phyloP scores from a whole-genome alignment of 805 yeast genomes.

The Wickerhamomyces chambardii region DNA sequence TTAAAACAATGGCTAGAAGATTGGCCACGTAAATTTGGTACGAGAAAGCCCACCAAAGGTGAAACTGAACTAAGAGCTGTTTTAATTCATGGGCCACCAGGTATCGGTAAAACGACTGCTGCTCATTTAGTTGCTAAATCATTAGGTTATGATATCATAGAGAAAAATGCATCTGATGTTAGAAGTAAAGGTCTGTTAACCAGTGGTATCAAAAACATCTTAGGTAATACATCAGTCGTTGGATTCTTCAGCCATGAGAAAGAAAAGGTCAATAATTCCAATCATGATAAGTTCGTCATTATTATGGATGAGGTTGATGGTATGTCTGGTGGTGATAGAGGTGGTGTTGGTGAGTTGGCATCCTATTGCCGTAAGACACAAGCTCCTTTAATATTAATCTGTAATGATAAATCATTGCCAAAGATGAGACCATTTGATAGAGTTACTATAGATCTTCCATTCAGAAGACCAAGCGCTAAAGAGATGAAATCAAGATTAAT shows the following conservation, averaged over 20 bases:
- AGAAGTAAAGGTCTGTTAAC: conserved; percentile 76
- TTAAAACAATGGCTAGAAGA: conserved; percentile 65
- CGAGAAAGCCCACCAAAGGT: conserved; percentile 49
- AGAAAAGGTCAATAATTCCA: conserved; percentile 19
- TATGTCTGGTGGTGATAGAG: conserved; percentile 98
- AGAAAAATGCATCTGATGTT: conserved; percentile 83
- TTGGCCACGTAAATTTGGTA: conserved; percentile 60
- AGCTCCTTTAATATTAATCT: conserved; percentile 86
- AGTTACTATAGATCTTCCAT: conserved; percentile 69
- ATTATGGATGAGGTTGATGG: conserved; percentile 99
- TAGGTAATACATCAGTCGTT: conserved; percentile 75
- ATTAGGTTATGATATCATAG: conserved; percentile 65
- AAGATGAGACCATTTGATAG: conserved; percentile 95
- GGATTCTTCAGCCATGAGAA: conserved; percentile 53
- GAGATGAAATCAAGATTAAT: conserved; percentile 77
- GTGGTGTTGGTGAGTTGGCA: conserved; percentile 95
- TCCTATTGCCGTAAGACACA: conserved; percentile 76
- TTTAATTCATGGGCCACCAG: conserved; percentile 82
- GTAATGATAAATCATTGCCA: conserved; percentile 88
- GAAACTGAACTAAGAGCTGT: conserved; percentile 75
- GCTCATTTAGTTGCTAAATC: conserved; percentile 68
- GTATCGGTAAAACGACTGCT: conserved; percentile 77
- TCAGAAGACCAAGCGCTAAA: conserved; percentile 80
- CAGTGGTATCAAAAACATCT: conserved; percentile 55
- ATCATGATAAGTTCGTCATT: conserved; percentile 59